Base-by-base conservation (phyloP, 345 rosid genomes). In the Eutrema japonicum region DNA sequence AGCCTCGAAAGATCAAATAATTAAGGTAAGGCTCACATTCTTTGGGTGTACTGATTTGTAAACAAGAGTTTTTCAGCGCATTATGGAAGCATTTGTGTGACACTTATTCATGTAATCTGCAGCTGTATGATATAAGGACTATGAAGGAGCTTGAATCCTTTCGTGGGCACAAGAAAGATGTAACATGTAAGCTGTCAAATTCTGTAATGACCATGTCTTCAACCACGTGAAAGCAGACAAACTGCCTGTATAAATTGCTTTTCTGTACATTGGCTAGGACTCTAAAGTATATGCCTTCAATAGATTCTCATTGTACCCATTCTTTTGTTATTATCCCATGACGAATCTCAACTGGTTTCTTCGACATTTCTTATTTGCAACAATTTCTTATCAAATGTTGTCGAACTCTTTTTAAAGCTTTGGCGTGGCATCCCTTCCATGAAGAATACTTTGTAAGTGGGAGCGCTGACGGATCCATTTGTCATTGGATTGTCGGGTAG, bases 61-160 rank as follows among this genome's bases (percentile, higher is more conserved):
- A 49, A 35, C 32, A 18, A 58, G 46, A 3, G 22, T 59, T 59
- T 18, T 22, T 3, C 46, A 0, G 12, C 35, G 30, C 32, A 32
- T 47, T 30, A 33, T 40, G 43, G 37, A 63, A 36, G 70, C 62
- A 57, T 50, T 40, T 49, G 49, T 46, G 26, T 71, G 76, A 70
- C 50, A 77, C 41, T 3, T 48, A 50, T 59, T 56, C 49, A 38
- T 56, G 61, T 56, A 65, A 49, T 51, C 65, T 82, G 71, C 84
- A 95, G 99, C 94, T 95, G 38, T 95, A 92, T 78, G 99, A 95
- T 72, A 87, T 95, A 57, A 86, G 99, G 76, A 93, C 98, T 55
- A 95, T 95, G 99, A 95, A 95, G 86, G 99, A 90, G 84, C 97
- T 95, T 81, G 96, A 95, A 81, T 92, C 99, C 68, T 95, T 89